Evolutionary conservation across 176 grass and related monocot species (phyloP).

Genomic region (Oryza officinalis): DNA sequence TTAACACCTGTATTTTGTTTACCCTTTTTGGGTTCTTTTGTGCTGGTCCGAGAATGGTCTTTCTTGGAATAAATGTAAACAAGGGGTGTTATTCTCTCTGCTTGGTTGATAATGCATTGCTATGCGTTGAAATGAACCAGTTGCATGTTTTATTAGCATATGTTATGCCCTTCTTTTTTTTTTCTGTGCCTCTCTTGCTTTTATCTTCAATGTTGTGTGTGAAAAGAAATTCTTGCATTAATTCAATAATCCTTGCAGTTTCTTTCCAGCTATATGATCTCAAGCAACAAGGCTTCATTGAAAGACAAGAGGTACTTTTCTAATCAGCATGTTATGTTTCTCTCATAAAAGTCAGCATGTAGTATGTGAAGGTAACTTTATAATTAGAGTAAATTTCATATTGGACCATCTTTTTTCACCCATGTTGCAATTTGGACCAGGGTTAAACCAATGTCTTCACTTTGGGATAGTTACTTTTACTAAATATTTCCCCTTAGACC

Average conservation of each 20-base stretch:
- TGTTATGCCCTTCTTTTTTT: neutral
- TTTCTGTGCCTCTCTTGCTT: neutral
- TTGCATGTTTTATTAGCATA: neutral
- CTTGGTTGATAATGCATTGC: neutral
- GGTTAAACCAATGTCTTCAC: no score
- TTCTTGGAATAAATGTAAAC: neutral
- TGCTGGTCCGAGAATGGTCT: neutral
- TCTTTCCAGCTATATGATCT: constrained; percentile 97
- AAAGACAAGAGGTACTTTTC: constrained; percentile 85
- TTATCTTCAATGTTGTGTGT: constrained; percentile 27
- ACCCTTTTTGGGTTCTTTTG: neutral
- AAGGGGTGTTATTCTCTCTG: neutral
- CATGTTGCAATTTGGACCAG: no score
- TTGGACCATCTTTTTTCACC: no score
- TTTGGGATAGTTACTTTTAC: no score
- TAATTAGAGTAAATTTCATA: neutral
- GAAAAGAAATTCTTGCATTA: constrained; percentile 8
- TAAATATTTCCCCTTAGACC: no score
- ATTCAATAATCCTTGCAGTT: constrained; percentile 54
- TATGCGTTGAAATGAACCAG: neutral
- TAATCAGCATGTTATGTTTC: neutral
- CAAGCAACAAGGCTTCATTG: constrained; percentile 97
- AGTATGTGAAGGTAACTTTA: constrained; percentile 16
- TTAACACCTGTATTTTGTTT: neutral
- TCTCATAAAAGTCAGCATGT: neutral